A percentile compares a stretch with the other conserved stretches of the same genome.
phyloP scores from a whole-genome alignment of 2,329 filamentous ascomycete species.

The Hymenoscyphus occultus region DNA sequence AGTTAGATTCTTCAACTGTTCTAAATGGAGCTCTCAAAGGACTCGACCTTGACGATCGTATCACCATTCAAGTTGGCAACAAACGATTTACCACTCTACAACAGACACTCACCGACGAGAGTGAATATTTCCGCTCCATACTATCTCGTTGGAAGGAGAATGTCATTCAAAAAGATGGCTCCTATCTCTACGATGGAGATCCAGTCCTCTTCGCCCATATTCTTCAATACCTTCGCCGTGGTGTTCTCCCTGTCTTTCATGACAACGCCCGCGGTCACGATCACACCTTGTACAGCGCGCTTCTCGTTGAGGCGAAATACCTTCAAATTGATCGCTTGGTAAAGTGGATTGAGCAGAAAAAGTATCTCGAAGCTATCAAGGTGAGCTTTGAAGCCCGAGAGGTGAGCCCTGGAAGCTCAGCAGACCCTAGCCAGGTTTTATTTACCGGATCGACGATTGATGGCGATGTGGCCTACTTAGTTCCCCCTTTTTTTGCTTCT shows the following conservation, averaged over 20 bases:
- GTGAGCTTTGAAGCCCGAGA: neutral
- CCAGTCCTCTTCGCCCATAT: constrained; percentile 38
- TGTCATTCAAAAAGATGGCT: constrained; percentile 30
- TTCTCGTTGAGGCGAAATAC: constrained; percentile 38
- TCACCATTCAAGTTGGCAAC: neutral
- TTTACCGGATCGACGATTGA: too few species aligned
- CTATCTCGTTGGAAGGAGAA: neutral
- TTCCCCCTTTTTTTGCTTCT: too few species aligned
- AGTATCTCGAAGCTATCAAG: neutral
- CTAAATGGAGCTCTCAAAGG: neutral
- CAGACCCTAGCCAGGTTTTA: too few species aligned
- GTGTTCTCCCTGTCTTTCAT: constrained; percentile 38
- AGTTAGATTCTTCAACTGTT: neutral
- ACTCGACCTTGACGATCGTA: neutral
- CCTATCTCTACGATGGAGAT: constrained; percentile 41
- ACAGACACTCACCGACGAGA: neutral
- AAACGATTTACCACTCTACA: neutral
- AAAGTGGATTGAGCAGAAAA: constrained; percentile 28
- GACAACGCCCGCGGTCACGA: constrained; percentile 34
- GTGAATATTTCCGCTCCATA: neutral
- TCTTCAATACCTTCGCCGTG: constrained; percentile 37
- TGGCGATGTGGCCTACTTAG: too few species aligned
- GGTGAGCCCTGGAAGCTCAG: too few species aligned
- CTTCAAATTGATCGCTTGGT: constrained; percentile 36
- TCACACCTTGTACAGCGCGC: constrained; percentile 31